These are phyloP conservation scores for Raffaelea ambrosiae DNA, from an alignment of 2,329 filamentous ascomycete species.

Conservation along the genomic window DNA sequence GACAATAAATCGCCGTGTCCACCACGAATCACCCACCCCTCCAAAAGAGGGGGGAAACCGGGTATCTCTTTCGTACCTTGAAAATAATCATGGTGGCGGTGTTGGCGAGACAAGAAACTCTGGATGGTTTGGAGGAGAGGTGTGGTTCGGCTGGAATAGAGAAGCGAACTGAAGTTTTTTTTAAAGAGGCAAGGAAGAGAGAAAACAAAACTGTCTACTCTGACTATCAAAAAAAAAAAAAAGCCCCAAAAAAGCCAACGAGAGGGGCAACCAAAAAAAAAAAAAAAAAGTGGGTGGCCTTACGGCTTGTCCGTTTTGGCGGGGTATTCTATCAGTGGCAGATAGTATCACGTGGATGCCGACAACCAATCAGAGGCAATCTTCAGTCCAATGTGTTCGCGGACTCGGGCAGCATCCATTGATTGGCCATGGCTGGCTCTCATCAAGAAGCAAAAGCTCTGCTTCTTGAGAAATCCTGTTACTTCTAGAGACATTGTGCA, in stretches of 20 bases:
- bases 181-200: too few relatives aligned
- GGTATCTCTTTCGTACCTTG: constrained; percentile 41
- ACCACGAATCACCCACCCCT: too few relatives aligned
- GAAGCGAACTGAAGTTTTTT: background rate
- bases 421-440: too few relatives aligned
- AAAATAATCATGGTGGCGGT: constrained; percentile 64
- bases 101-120: constrained; percentile 15
- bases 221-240: constrained; percentile 6
- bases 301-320: constrained; percentile 1
- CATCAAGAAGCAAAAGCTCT: too few relatives aligned
- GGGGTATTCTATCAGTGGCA: constrained; percentile 4
- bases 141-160: constrained; percentile 3
- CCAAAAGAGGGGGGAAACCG: background rate
- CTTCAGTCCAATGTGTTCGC: too few relatives aligned
- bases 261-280: constrained; percentile 6
- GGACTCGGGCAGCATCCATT: too few relatives aligned
- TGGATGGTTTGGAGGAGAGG: constrained; percentile 9
- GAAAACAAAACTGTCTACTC: constrained; percentile 10
- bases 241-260: background rate
- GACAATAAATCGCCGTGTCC: background rate
- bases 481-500: too few relatives aligned
- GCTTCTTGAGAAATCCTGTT: too few relatives aligned
- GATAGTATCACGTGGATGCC: too few relatives aligned
- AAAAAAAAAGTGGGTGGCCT: constrained; percentile 8
- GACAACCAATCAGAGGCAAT: too few relatives aligned